Evolutionary conservation across 2,329 filamentous ascomycete genomes (phyloP).

Genomic region (Ophiostoma pallidulum): DNA sequence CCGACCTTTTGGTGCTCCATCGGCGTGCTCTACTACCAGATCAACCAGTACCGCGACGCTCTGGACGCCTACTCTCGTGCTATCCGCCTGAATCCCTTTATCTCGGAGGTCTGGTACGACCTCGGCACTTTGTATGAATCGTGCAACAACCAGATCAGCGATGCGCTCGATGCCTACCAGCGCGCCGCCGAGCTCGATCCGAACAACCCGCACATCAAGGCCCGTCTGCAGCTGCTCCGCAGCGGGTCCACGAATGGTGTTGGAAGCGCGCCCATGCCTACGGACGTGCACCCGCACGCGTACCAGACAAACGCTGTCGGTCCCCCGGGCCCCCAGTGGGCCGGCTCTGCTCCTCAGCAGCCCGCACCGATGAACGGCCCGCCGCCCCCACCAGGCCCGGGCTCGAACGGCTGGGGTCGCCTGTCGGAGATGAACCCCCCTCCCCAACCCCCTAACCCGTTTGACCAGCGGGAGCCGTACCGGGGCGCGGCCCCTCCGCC

Average conservation of each 20-base stretch:
- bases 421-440: slow-evolving; percentile 71
- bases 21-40: slow-evolving; percentile 97
- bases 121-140: slow-evolving; percentile 95
- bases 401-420: slow-evolving; percentile 50
- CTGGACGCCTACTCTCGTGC: slow-evolving; percentile 95
- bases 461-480: slow-evolving; percentile 65
- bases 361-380: slow-evolving; percentile 35
- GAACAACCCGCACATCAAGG: slow-evolving; percentile 90
- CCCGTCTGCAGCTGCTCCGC: slow-evolving; percentile 78
- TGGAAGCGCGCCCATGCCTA: slow-evolving; percentile 73
- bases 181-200: slow-evolving; percentile 92
- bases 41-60: slow-evolving; percentile 97
- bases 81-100: slow-evolving; percentile 93
- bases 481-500: slow-evolving; percentile 50
- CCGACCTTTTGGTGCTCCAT: slow-evolving; percentile 99
- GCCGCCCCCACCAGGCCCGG: slow-evolving; percentile 48
- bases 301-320: slow-evolving; percentile 81
- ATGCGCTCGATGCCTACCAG: slow-evolving; percentile 92
- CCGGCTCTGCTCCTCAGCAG: slow-evolving; percentile 51
- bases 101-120: slow-evolving; percentile 99
- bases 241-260: slow-evolving; percentile 66
- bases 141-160: slow-evolving; percentile 96
- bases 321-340: slow-evolving; percentile 83
- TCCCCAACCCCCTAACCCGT: slow-evolving; percentile 70
- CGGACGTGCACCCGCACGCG: slow-evolving; percentile 90